Percentiles rank a stretch among this genome's conserved stretches.
phyloP scores from a whole-genome alignment of 1,284 basidiomycete genomes.

The Trametes versicolor region DNA sequence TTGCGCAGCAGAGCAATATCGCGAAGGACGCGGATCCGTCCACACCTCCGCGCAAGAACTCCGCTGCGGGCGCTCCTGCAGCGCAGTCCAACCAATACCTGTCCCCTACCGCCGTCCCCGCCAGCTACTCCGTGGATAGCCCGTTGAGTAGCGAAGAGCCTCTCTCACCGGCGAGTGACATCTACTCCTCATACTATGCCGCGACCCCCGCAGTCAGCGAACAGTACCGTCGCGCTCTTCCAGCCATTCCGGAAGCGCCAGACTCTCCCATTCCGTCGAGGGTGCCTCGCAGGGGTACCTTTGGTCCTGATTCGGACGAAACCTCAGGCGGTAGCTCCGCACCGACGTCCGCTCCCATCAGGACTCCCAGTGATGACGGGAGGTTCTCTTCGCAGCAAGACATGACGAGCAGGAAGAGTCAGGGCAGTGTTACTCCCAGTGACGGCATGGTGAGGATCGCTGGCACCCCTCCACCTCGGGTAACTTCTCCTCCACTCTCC shows the following conservation, averaged over 20 bases:
- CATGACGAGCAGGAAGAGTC: not conserved
- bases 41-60: constrained; percentile 17
- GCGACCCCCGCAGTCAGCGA: constrained; percentile 22
- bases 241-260: constrained; percentile 33
- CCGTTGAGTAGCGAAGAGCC: constrained; percentile 24
- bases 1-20: constrained; percentile 28
- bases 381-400: constrained; percentile 11
- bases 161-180: constrained; percentile 34
- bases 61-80: constrained; percentile 1
- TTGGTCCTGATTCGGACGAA: constrained; percentile 20
- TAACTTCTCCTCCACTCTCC: constrained; percentile 29
- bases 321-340: constrained; percentile 20
- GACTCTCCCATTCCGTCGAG: constrained; percentile 24
- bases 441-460: constrained; percentile 21
- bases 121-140: constrained; percentile 19
- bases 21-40: constrained; percentile 20
- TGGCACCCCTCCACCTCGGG: constrained; percentile 17
- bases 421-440: constrained; percentile 18
- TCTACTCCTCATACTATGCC: constrained; percentile 31
- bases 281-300: constrained; percentile 23
- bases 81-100: constrained; percentile 25
- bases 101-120: constrained; percentile 7
- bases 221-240: constrained; percentile 29
- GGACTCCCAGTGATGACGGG: constrained; percentile 28
- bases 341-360: constrained; percentile 25